Conservation (phyloP, 1,139 yeast species). For the Sugiyamaella novakii region DNA sequence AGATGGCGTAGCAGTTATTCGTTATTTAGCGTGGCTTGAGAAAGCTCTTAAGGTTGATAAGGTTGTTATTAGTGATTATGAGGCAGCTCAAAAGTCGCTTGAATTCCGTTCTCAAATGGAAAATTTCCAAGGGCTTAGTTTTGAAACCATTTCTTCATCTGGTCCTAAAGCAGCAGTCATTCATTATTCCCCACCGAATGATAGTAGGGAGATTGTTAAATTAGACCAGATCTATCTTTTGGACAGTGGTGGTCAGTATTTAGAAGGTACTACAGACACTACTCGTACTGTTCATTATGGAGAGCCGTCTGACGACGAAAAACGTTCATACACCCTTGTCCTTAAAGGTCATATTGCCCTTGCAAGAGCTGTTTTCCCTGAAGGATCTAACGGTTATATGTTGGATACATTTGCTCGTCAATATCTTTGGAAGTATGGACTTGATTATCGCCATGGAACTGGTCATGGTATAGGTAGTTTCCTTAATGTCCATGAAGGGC, state of each 20-base stretch:
- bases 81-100: slow-evolving; percentile 68
- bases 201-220: slow-evolving; percentile 65
- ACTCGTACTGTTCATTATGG: slow-evolving; percentile 90
- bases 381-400: slow-evolving; percentile 78
- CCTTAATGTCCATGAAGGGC: slow-evolving; percentile 95
- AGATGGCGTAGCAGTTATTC: slow-evolving; percentile 82
- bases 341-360: slow-evolving; percentile 89
- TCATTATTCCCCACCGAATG: slow-evolving; percentile 79
- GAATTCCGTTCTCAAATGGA: slow-evolving; percentile 58
- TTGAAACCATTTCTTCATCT: slow-evolving; percentile 88
- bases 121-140: slow-evolving; percentile 78
- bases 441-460: slow-evolving; percentile 95
- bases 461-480: slow-evolving; percentile 97
- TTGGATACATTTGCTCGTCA: slow-evolving; percentile 91
- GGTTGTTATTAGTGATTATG: slow-evolving; percentile 70
- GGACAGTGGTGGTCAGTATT: slow-evolving; percentile 93
- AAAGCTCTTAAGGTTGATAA: slow-evolving; percentile 54
- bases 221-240: slow-evolving; percentile 78
- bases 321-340: slow-evolving; percentile 79
- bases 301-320: slow-evolving; percentile 66
- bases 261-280: slow-evolving; percentile 95
- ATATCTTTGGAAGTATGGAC: slow-evolving; percentile 78
- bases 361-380: slow-evolving; percentile 78
- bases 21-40: slow-evolving; percentile 88
- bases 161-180: slow-evolving; percentile 94